Percentiles rank a stretch among this genome's conserved stretches.
These are phyloP conservation scores for Ceratocystis huliohia DNA, from an alignment of 2,329 filamentous ascomycete genomes.

Conservation along the genomic window DNA sequence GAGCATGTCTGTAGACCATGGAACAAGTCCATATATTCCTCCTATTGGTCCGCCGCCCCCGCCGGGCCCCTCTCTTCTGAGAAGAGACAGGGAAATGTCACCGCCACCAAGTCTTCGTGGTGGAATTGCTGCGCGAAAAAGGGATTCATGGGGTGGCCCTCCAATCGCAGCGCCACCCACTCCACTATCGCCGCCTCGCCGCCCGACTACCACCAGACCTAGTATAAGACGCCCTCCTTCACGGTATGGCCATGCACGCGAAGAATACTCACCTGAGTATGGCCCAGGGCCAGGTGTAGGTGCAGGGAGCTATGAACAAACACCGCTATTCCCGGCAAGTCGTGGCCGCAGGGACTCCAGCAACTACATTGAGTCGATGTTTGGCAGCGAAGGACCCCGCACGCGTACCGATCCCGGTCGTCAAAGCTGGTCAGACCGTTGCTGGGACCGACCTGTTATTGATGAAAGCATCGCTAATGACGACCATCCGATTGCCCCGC, in stretches of 20 bases:
- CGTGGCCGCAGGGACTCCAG: conserved; percentile 8
- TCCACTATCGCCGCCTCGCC: conserved; percentile 17
- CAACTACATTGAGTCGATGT: conserved; percentile 1
- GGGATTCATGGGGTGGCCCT: conserved; percentile 18
- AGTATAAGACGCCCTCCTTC: conserved; percentile 1
- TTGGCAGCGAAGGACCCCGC: conserved; percentile 1
- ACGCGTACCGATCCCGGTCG: conserved; percentile 2
- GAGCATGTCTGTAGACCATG: conserved; percentile 20
- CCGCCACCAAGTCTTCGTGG: conserved; percentile 13
- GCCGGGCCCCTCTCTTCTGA: not conserved
- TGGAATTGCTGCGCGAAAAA: conserved; percentile 10
- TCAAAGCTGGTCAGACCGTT: conserved; percentile 11
- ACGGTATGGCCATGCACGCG: conserved; percentile 9
- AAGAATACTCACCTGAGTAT: conserved; percentile 14
- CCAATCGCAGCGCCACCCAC: conserved; percentile 17
- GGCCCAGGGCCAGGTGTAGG: not conserved
- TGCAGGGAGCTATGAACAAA: conserved; percentile 8
- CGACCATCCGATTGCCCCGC: not conserved
- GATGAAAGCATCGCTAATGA: not conserved
- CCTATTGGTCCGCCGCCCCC: not conserved
- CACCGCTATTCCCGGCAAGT: not conserved
- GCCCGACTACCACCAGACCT: conserved; percentile 15
- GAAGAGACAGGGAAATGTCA: conserved; percentile 4
- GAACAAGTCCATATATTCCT: conserved; percentile 15
- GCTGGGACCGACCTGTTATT: conserved; percentile 9